Base-by-base conservation (phyloP, 139 green algal genomes). In the Chlamydomonas schloesseri region DNA sequence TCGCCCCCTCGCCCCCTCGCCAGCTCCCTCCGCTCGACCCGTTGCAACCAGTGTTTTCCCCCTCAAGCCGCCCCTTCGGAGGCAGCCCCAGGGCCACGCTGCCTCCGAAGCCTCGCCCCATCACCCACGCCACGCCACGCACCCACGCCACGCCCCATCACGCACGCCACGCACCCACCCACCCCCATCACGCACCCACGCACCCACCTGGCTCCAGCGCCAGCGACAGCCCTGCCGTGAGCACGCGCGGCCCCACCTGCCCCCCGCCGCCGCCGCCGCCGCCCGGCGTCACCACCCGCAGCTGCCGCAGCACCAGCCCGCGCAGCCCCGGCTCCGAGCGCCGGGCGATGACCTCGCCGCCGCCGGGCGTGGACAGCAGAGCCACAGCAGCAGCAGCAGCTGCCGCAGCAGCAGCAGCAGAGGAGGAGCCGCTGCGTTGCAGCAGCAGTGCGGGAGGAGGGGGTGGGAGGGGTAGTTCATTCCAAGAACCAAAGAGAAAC, bases 201-300 rank as follows among this genome's bases (percentile, higher is more conserved):
- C 46, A 31, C 86, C 20, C 79, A 90, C 86, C 86, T 26, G 78
- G 46, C 47, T 77, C 68, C 31, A 86, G 67, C 8, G 21, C 50
- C 10, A 86, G 68, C 50, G 50, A 78, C 50, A 86, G 31, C 24
- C 65, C 50, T 1, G n/a, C 47, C 31, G 50, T 50, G 33, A 86
- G 65, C 80, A 86, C 50, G 50, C 26, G 21, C 6, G 10, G 33
- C 0, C n/a, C n/a, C n/a, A n/a, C n/a, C n/a, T n/a, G n/a, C n/a
- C n/a, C n/a, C n/a, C 60, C 78, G 34, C 57, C 60, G 20, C 58
- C 76, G 26, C 4, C 37, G 11, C 60, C 76, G 0, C 50, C 13
- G 20, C 67, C 57, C 28, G 80, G 80, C 31, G 68, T 86, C 23
- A 36, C 26, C 24, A 86, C 68, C 15, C 4, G 3, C 65, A 86